Evolutionary conservation across 2,329 filamentous ascomycete genomes (phyloP), one percentile per base, ranked within the genome.

Genomic region (Epicoccum nigrum): DNA sequence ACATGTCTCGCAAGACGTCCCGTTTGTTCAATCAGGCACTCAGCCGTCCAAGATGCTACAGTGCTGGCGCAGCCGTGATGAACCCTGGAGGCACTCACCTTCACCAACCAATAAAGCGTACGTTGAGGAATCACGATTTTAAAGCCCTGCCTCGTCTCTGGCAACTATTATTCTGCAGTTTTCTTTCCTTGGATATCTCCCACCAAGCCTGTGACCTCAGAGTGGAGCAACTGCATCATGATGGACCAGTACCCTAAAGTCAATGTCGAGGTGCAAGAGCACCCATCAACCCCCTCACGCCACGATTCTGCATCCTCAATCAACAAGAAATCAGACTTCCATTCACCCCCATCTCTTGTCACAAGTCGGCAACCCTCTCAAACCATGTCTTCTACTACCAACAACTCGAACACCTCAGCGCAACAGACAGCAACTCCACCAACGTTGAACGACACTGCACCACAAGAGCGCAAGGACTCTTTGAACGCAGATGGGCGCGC

Each of bases 171-270:
- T 27, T 52, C 44, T 43, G 43, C 33, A 43, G 43, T 43, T 19
- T 19, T 31, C n/a, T 33, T 52, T 27, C 43, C 39, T 44, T 46
- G 32, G 35, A 47, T 13, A 9, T 33, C 28, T 39, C 33, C 21
- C 13, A 17, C 39, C 38, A 28, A 43, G 7, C 33, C 17, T 47
- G 43, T 47, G 49, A 45, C 40, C 45, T 54, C 41, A 49, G 31
- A 41, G 45, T 45, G 45, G 45, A 45, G 46, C 47, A 19, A 37
- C 17, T 46, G 51, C 32, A 45, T 43, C 51, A 51, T 47, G 25
- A 66, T 65, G 62, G 62, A 65, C 32, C 57, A 59, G 41, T 65
- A 66, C 47, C 63, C 60, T 23, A 40, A 60, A 58, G 41, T 62
- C 50, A 65, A 54, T 11, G 54, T 61, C 37, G 50, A 57, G 35